phyloP scores from a whole-genome alignment of 768 basidiomycete species.

The Serendipita sp. region DNA sequence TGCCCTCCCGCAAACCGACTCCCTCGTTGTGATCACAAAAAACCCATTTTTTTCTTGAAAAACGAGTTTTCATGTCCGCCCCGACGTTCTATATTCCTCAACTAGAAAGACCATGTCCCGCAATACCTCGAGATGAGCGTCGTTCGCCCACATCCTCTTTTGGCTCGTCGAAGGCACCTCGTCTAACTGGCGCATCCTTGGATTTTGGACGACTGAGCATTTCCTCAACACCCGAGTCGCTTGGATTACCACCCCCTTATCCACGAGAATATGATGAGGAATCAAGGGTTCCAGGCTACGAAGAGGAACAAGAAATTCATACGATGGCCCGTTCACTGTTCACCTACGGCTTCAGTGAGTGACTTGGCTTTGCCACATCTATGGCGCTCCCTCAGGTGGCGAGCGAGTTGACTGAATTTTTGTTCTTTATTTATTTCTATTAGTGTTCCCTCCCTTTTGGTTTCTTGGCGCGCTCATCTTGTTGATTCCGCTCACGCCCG shows the following conservation, averaged over 20 bases:
- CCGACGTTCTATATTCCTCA: neutral
- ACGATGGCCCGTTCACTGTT: slow-evolving; percentile 2
- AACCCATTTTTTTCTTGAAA: neutral
- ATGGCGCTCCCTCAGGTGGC: neutral
- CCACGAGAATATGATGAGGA: neutral
- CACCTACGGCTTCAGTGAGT: slow-evolving; percentile 3
- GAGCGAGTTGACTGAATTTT: neutral
- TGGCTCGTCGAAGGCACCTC: neutral
- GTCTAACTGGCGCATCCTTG: neutral
- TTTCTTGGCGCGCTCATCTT: neutral
- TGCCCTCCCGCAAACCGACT: neutral
- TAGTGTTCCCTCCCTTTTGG: slow-evolving; percentile 6
- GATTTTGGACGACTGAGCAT: neutral
- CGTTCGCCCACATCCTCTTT: neutral
- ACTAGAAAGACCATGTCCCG: neutral
- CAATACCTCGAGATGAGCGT: neutral
- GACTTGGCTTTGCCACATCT: neutral
- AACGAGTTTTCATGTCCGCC: neutral
- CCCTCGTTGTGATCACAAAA: neutral
- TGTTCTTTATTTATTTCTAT: neutral
- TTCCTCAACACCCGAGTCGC: neutral
- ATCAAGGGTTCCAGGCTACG: neutral
- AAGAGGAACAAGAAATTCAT: neutral
- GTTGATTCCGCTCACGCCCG: neutral
- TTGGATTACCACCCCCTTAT: neutral